Evolutionary conservation across 179 eudicot species (phyloP).

Genomic region (Gypsophila paniculata): DNA sequence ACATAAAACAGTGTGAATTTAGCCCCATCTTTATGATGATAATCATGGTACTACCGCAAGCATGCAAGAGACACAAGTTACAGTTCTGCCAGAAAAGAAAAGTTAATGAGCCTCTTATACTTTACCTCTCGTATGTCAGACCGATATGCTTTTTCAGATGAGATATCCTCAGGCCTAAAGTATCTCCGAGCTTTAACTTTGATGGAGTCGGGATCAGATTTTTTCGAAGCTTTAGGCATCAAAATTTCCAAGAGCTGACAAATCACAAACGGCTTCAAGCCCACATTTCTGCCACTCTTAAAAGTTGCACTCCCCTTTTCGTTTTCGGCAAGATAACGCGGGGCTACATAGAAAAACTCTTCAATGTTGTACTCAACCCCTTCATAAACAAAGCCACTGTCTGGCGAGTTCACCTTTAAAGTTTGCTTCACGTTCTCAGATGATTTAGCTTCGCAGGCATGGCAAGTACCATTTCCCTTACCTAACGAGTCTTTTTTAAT

Average conservation of each 20-base stretch:
- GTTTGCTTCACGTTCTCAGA: slow-evolving; percentile 34
- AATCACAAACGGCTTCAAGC: slow-evolving; percentile 73
- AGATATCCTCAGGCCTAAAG: slow-evolving; percentile 86
- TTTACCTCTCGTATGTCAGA: slow-evolving; percentile 85
- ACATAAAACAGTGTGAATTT: neutral
- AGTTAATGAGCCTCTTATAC: slow-evolving; percentile 1
- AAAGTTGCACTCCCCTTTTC: slow-evolving; percentile 47
- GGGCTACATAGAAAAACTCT: slow-evolving; percentile 72
- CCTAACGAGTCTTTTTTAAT: slow-evolving; percentile 54
- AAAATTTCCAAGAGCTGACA: slow-evolving; percentile 68
- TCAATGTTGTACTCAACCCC: slow-evolving; percentile 61
- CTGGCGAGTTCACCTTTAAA: slow-evolving; percentile 47
- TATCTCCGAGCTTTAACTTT: slow-evolving; percentile 67
- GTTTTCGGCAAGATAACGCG: slow-evolving; percentile 47
- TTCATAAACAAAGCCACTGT: slow-evolving; percentile 46
- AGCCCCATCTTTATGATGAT: neutral
- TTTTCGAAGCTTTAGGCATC: slow-evolving; percentile 37
- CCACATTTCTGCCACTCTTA: slow-evolving; percentile 91
- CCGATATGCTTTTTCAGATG: slow-evolving; percentile 80
- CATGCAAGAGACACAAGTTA: neutral
- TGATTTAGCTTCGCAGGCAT: slow-evolving; percentile 50
- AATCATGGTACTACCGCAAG: neutral
- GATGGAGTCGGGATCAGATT: slow-evolving; percentile 38
- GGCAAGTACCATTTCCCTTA: slow-evolving; percentile 65
- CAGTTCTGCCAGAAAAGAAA: neutral